A percentile compares a stretch with the other conserved stretches of the same genome.
These are phyloP conservation scores for Eucalyptus coolabah DNA, from an alignment of 345 rosid species.

Conservation along the genomic window DNA sequence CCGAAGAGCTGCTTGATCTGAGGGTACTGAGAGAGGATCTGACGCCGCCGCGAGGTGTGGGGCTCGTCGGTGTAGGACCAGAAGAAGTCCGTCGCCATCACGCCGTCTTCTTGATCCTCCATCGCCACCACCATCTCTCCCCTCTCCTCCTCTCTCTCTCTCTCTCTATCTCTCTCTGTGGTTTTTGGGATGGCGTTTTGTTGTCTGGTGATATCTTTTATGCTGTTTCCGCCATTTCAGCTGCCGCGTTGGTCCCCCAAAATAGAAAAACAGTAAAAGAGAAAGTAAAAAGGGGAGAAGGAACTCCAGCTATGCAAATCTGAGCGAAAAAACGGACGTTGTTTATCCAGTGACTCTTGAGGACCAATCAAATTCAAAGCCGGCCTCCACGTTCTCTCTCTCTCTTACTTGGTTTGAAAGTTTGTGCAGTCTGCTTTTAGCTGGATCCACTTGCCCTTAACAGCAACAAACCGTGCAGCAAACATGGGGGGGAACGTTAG, in stretches of 20 bases:
- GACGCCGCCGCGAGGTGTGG: constrained; percentile 64
- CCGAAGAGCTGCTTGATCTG: constrained; percentile 77
- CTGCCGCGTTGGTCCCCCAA: not conserved
- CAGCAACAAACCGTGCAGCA: not conserved
- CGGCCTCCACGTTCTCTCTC: not conserved
- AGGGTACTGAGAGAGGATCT: constrained; percentile 85
- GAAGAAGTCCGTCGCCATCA: constrained; percentile 74
- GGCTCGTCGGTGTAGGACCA: constrained; percentile 96
- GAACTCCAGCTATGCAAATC: not conserved
- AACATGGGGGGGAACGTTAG: not conserved
- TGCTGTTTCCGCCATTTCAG: not conserved
- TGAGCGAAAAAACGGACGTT: not conserved
- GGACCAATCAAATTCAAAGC: not conserved
- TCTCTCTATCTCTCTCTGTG: not conserved
- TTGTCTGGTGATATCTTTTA: not conserved
- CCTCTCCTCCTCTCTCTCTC: not conserved
- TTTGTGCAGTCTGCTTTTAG: not conserved
- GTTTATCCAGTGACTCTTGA: not conserved
- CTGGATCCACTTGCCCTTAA: not conserved
- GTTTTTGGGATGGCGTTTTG: not conserved
- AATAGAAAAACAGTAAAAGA: not conserved
- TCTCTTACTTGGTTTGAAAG: not conserved
- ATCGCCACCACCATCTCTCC: not conserved
- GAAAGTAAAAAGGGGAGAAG: too few relatives aligned
- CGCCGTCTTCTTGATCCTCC: constrained; percentile 22